Conservation (phyloP, 108 stramenopile genomes). For the Poteriospumella lacustris region DNA sequence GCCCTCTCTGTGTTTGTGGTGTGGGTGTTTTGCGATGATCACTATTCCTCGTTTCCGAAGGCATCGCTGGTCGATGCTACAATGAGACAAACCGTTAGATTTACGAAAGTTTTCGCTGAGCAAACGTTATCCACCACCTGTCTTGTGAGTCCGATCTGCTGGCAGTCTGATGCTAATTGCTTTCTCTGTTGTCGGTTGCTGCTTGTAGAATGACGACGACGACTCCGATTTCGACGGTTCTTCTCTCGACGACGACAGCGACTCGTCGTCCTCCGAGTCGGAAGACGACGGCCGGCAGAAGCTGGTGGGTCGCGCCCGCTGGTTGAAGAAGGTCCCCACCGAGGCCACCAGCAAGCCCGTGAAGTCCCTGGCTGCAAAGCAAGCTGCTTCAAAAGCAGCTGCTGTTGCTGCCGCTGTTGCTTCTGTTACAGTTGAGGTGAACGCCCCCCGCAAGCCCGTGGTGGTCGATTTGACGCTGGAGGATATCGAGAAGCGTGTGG, state of each 20-base stretch:
- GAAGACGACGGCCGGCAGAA: conserved; percentile 32
- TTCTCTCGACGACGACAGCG: not conserved
- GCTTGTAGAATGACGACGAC: conserved; percentile 35
- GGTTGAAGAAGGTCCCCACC: conserved; percentile 83
- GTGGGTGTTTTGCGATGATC: conserved; percentile 59
- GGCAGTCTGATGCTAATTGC: not conserved
- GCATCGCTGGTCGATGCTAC: conserved; percentile 35
- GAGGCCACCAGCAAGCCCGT: conserved; percentile 49
- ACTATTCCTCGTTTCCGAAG: conserved; percentile 97
- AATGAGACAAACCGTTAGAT: conserved; percentile 71
- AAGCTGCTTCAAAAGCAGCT: conserved; percentile 56
- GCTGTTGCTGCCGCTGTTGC: no score
- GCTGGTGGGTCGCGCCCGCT: conserved; percentile 87
- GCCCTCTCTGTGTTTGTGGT: not conserved
- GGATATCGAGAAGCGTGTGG: conserved; percentile 44
- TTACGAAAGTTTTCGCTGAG: not conserved
- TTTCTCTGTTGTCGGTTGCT: not conserved
- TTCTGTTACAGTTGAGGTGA: no score
- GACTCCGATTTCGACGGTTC: conserved; percentile 55
- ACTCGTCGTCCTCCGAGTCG: conserved; percentile 41
- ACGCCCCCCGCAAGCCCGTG: no score
- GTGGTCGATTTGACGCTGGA: conserved; percentile 40
- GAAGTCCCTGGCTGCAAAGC: conserved; percentile 55
- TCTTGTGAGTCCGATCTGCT: not conserved
- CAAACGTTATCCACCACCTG: not conserved